Conservation (phyloP, 2,329 filamentous ascomycete genomes). For the Phyllosticta ampelicida region DNA sequence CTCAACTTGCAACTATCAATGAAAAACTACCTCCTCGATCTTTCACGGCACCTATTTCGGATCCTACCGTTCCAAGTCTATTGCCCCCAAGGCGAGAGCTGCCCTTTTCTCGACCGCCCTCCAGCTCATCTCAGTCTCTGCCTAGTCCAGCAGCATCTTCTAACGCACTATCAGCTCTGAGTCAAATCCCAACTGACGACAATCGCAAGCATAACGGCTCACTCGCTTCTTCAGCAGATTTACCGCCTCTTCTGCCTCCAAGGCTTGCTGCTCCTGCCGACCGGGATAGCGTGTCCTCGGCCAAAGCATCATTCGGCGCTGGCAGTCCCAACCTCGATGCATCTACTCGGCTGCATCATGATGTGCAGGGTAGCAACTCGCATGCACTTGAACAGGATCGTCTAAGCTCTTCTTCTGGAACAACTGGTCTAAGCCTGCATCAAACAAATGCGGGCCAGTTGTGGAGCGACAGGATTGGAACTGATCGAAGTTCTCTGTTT, state of each 20-base stretch:
- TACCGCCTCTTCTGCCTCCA: neutral
- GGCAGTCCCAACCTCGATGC: neutral
- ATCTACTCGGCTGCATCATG: neutral
- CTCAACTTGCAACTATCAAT: neutral
- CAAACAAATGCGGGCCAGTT: neutral
- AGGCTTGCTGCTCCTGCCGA: neutral
- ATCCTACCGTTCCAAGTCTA: slow-evolving; percentile 12
- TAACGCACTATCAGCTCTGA: neutral
- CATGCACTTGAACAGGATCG: neutral
- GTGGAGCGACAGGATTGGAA: neutral
- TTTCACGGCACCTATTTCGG: slow-evolving; percentile 12
- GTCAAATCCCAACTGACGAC: neutral
- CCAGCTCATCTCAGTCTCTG: neutral
- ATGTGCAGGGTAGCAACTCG: neutral
- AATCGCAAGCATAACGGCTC: neutral
- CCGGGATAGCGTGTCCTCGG: neutral
- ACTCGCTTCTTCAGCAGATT: slow-evolving; percentile 1
- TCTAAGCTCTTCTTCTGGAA: neutral
- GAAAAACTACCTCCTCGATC: slow-evolving; percentile 2
- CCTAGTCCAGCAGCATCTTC: neutral
- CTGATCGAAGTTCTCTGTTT: neutral
- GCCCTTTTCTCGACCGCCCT: slow-evolving; percentile 21
- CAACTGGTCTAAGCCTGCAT: neutral
- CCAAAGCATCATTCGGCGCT: neutral
- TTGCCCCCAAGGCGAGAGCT: slow-evolving; percentile 30